A percentile compares a stretch with the other conserved stretches of the same genome.
Evolutionary conservation across 1,284 basidiomycete species (phyloP).

Genomic region (Pseudozyma pruni): DNA sequence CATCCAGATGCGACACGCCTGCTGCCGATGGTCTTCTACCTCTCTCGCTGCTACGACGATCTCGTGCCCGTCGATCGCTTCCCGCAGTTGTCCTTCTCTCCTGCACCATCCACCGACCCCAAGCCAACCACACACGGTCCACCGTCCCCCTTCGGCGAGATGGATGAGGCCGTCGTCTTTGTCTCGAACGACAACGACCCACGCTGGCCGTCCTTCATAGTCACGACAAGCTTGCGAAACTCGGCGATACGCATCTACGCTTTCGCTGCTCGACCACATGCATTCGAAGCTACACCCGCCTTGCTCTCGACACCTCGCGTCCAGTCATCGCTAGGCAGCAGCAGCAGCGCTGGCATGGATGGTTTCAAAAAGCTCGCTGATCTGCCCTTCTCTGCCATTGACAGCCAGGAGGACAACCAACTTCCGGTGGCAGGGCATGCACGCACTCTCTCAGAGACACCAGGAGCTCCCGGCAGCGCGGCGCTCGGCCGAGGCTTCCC

Average conservation of each 20-base stretch:
- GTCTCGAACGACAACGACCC: constrained; percentile 19
- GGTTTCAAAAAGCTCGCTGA: not conserved
- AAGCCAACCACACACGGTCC: constrained; percentile 45
- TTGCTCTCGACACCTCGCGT: constrained; percentile 26
- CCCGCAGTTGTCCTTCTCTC: constrained; percentile 27
- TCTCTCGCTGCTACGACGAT: constrained; percentile 57
- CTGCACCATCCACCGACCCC: constrained; percentile 1
- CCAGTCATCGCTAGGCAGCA: constrained; percentile 13
- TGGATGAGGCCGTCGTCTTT: constrained; percentile 47
- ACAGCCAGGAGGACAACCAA: constrained; percentile 11
- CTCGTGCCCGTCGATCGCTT: constrained; percentile 48
- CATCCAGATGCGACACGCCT: constrained; percentile 18
- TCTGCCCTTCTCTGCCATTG: not conserved
- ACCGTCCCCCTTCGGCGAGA: constrained; percentile 37
- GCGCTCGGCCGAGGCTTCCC: constrained; percentile 36
- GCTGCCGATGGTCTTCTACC: constrained; percentile 56
- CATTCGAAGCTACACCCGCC: constrained; percentile 32
- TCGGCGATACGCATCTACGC: constrained; percentile 48
- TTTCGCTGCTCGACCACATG: constrained; percentile 33
- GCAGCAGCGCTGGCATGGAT: not conserved
- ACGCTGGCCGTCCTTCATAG: constrained; percentile 21
- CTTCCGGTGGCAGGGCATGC: not conserved
- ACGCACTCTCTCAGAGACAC: constrained; percentile 9
- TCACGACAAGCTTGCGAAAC: constrained; percentile 29
- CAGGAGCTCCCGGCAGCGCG: constrained; percentile 12